A percentile compares a stretch with the other conserved stretches of the same genome.
Evolutionary conservation across 2,329 filamentous ascomycete species (phyloP).

Genomic region (Phyllosticta citriasiana): DNA sequence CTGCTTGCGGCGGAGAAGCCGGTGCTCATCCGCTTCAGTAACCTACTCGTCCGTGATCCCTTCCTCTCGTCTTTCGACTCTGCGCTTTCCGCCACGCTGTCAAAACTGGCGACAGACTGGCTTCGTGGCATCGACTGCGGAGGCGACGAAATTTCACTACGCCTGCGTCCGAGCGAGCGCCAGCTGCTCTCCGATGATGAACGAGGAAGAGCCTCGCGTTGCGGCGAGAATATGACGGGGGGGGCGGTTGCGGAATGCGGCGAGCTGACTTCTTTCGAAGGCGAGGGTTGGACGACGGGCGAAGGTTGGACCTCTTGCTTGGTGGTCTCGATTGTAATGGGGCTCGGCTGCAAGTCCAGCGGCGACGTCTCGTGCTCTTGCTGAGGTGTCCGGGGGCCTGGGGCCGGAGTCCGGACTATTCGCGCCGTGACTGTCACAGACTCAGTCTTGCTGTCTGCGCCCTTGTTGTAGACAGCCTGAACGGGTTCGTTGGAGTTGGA

Average conservation of each 20-base stretch:
- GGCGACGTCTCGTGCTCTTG: constrained; percentile 39
- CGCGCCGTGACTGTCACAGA: constrained; percentile 83
- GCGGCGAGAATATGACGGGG: constrained; percentile 2
- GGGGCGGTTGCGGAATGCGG: constrained; percentile 4
- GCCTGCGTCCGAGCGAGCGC: constrained; percentile 26
- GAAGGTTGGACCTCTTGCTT: constrained; percentile 19
- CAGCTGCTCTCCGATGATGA: constrained; percentile 32
- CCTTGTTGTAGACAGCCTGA: constrained; percentile 27
- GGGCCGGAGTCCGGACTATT: constrained; percentile 51
- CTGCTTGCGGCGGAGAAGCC: constrained; percentile 42
- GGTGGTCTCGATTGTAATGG: constrained; percentile 49
- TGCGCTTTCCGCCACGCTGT: constrained; percentile 25
- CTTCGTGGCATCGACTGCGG: constrained; percentile 19
- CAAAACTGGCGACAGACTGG: constrained; percentile 18
- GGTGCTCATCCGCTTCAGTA: constrained; percentile 59
- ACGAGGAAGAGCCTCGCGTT: constrained; percentile 19
- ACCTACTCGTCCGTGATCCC: constrained; percentile 48
- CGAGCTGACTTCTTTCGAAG: constrained; percentile 12
- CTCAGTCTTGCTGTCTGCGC: constrained; percentile 45
- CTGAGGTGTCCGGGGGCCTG: constrained; percentile 25
- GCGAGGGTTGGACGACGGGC: constrained; percentile 17
- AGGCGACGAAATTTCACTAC: constrained; percentile 25
- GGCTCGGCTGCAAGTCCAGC: constrained; percentile 43
- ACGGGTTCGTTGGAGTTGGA: constrained; percentile 11
- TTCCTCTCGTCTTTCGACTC: constrained; percentile 41